Evolutionary conservation across 2,329 filamentous ascomycete species (phyloP), one percentile per base, ranked within the genome.

Genomic region (Trichoderma sp.): DNA sequence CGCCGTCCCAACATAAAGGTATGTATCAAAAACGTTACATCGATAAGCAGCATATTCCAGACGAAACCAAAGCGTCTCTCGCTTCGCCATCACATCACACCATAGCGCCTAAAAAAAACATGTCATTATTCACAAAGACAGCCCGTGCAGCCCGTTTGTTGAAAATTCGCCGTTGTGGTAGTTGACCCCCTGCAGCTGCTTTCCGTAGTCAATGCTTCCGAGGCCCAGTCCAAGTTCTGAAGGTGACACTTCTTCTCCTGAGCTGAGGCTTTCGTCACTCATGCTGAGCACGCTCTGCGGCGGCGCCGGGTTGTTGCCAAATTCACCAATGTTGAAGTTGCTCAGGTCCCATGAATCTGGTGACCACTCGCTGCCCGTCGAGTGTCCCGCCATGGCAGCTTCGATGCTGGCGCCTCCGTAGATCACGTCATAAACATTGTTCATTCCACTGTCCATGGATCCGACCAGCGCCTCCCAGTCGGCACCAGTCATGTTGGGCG

Each of bases 381-480:
- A 79, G 1, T 80, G 76, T n/a, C 81, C 82, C 0, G 84, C 78
- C 21, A 85, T 81, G 12, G 85, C 81, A 26, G 86, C 83, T 39
- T 85, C 82, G 73, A 84, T 81, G 60, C 84, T 85, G 11, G 87
- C 86, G 0, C 92, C 92, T 47, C 92, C 92, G 75, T 94, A 94
- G 70, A 94, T 93, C 53, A 91, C 91, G 78, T 94, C 91, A 80
- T 93, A 96, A n/a, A 97, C 91, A 78, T 95, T 97, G 69, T 91
- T 89, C 74, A 91, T 88, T 0, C 93, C 93, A 43, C 90, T 90
- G 76, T 97, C 94, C 79, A 97, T 90, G 26, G 91, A 91, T 4
- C 92, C 91, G 2, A 97, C 86, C 0, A 97, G 86, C 2, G 91
- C 89, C 80, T 97, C 94, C 94, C 94, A 97, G 76, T 96, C 93